These are phyloP conservation scores for Cercospora sojina DNA, from an alignment of 2,329 filamentous ascomycete species.

Conservation along the genomic window DNA sequence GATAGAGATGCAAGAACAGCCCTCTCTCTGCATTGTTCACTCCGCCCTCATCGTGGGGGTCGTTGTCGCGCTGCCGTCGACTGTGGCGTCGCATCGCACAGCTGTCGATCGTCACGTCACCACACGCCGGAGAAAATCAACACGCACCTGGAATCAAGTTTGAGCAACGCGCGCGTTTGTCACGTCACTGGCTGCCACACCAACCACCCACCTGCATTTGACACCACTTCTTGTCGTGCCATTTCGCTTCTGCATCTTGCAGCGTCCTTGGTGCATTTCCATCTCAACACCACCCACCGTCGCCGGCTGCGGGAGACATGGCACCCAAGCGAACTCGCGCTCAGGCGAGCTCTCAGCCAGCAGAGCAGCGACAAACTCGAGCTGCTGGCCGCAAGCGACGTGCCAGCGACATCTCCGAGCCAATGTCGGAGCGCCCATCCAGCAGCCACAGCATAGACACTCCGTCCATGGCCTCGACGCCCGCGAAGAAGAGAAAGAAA, in stretches of 20 bases:
- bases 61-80: neutral
- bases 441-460: conserved; percentile 25
- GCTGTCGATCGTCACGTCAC: neutral
- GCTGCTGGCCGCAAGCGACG: conserved; percentile 29
- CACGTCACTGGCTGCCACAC: neutral
- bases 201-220: neutral
- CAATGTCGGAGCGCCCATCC: conserved; percentile 27
- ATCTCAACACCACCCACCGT: neutral
- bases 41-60: neutral
- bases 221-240: neutral
- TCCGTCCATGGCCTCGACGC: conserved; percentile 18
- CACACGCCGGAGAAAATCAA: neutral
- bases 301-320: conserved; percentile 18
- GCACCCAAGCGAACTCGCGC: conserved; percentile 30
- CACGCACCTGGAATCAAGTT: neutral
- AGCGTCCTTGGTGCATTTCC: neutral
- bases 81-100: neutral
- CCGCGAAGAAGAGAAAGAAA: conserved; percentile 32
- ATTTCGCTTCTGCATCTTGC: neutral
- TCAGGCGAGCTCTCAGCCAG: conserved; percentile 17
- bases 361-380: conserved; percentile 24
- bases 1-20: neutral
- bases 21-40: neutral
- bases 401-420: conserved; percentile 31
- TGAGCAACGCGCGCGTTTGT: neutral